Conservation (phyloP, 257 asterid species). For the Capsicum baccatum region DNA sequence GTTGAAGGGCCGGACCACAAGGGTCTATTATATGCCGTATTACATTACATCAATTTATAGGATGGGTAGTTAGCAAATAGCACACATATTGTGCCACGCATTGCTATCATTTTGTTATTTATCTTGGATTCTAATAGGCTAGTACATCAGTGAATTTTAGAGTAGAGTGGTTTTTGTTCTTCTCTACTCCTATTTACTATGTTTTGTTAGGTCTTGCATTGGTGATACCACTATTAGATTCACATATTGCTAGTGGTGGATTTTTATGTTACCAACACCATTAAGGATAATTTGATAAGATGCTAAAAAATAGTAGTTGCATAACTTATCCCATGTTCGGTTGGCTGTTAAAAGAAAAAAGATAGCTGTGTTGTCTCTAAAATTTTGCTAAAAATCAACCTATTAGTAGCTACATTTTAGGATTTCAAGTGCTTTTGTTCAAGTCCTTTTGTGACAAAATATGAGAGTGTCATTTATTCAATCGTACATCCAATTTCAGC, state of each 20-base stretch:
- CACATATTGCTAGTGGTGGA: neutral
- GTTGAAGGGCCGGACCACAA: no score
- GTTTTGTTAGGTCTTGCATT: neutral
- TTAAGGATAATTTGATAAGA: neutral
- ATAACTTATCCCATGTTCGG: neutral
- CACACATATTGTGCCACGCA: neutral
- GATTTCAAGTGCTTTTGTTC: no score
- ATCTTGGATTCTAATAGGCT: neutral
- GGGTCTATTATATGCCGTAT: no score
- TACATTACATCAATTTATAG: neutral
- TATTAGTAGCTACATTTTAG: no score
- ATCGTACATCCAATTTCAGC: no score
- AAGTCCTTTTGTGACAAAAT: no score
- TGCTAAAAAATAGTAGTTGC: neutral
- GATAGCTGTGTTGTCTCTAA: no score
- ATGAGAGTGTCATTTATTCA: no score
- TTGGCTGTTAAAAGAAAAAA: neutral
- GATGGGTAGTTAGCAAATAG: constrained; percentile 11
- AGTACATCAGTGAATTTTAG: neutral
- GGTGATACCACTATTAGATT: neutral
- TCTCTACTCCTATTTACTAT: neutral
- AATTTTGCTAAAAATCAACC: no score
- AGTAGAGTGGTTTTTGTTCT: neutral
- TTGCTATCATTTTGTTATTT: neutral
- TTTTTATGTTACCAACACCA: neutral